Percentiles rank a stretch among this genome's conserved stretches.
These are phyloP conservation scores for Hortiboletus rubellus DNA, from an alignment of 1,284 basidiomycete species.

Conservation along the genomic window DNA sequence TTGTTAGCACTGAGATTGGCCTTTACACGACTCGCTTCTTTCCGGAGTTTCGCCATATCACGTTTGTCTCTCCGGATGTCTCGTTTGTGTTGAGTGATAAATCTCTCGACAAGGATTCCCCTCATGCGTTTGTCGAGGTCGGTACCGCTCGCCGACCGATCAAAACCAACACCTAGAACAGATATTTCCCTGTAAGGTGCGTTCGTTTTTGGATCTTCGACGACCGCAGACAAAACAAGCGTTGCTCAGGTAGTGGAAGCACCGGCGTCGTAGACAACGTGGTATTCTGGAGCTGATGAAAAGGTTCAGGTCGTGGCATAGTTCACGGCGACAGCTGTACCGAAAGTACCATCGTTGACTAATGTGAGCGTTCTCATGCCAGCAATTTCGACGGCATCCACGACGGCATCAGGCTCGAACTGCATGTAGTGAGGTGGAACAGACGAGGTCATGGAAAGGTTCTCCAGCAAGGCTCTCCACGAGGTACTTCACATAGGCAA, in stretches of 20 bases:
- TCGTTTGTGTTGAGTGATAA: conserved; percentile 67
- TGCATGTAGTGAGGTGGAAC: conserved; percentile 88
- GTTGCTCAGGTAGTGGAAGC: conserved; percentile 87
- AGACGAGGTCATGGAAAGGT: conserved; percentile 77
- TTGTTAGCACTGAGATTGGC: conserved; percentile 95
- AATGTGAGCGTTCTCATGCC: conserved; percentile 84
- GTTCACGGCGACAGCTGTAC: conserved; percentile 90
- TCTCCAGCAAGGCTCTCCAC: conserved; percentile 81
- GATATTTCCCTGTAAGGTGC: conserved; percentile 68
- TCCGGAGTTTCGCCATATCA: conserved; percentile 91
- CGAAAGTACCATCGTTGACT: conserved; percentile 94
- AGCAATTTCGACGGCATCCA: conserved; percentile 89
- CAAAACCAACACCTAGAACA: conserved; percentile 79
- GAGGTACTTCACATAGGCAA: conserved; percentile 86
- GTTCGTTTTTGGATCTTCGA: conserved; percentile 49
- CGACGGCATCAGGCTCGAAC: conserved; percentile 83
- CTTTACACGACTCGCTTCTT: conserved; percentile 92
- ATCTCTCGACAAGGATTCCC: conserved; percentile 77
- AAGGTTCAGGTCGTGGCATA: conserved; percentile 96
- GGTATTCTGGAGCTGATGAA: conserved; percentile 71
- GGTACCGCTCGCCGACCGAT: conserved; percentile 76
- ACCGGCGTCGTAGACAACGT: conserved; percentile 94
- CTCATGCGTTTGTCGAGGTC: conserved; percentile 83
- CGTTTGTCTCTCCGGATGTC: conserved; percentile 73
- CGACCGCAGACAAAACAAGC: conserved; percentile 77